Conservation (phyloP, 345 rosid species). For the Euphorbia lathyris region DNA sequence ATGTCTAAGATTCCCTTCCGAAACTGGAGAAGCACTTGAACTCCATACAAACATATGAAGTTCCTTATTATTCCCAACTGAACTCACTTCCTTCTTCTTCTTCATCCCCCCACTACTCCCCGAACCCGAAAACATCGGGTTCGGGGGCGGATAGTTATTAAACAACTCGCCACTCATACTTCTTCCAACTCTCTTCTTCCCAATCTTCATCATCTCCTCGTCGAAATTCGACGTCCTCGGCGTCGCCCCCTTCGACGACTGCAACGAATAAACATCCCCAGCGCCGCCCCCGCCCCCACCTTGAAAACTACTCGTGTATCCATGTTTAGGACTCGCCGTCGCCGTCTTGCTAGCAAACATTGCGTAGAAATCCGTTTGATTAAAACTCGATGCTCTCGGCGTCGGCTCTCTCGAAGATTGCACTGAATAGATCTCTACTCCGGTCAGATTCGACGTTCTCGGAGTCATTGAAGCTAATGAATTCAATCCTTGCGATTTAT, state of each 20-base stretch:
- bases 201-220: constrained; percentile 59
- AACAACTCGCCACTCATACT: constrained; percentile 69
- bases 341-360: constrained; percentile 81
- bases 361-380: constrained; percentile 77
- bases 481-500: constrained; percentile 56
- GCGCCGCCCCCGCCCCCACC: constrained; percentile 26
- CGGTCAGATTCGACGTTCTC: constrained; percentile 74
- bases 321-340: constrained; percentile 75
- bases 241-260: constrained; percentile 74
- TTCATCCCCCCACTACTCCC: constrained; percentile 10
- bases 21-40: constrained; percentile 73
- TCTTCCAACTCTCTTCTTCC: constrained; percentile 51
- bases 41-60: constrained; percentile 88
- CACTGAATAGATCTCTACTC: constrained; percentile 73
- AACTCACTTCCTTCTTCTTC: constrained; percentile 31
- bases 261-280: constrained; percentile 62
- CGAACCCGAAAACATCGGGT: constrained; percentile 61
- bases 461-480: constrained; percentile 59
- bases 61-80: constrained; percentile 37
- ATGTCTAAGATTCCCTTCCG: constrained; percentile 56
- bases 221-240: constrained; percentile 84
- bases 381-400: constrained; percentile 85
- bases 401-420: constrained; percentile 82
- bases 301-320: constrained; percentile 50
- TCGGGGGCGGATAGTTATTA: constrained; percentile 62